Base-by-base conservation (phyloP, 805 yeast genomes). In the Tetrapisispora arboricola region DNA sequence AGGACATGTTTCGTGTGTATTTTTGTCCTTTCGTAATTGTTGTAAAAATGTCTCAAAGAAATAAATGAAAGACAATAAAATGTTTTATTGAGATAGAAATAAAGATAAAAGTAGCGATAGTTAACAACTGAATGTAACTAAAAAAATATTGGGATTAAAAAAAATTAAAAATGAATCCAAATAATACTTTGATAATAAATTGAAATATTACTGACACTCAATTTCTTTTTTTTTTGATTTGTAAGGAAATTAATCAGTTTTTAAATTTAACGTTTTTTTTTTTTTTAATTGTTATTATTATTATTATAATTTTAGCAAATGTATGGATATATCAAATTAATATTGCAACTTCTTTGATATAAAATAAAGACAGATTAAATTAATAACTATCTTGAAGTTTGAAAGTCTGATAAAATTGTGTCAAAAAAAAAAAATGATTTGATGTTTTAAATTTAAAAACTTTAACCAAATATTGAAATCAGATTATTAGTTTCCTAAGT, bases 341-440 rank as follows among this genome's bases (percentile, higher is more conserved):
- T 39, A 17, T 29, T 25, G 27, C 13, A 24, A 8, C 11, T 24
- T 24, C 11, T 24, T 24, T 24, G 26, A 8, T 26, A 11, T 8
- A 13, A 11, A 26, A 26, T 35, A 40, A 48, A 52, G 60, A 55
- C 58, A 54, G 53, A 57, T 54, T 57, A 57, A 57, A 49, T 47
- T 46, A 57, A 57, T 57, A 57, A 57, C 60, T 57, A 51, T 49
- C 62, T 51, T 46, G 43, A 44, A 32, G 15, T 29, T 40, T 34
- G 25, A 30, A 24, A 24, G 22, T 34, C 17, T 21, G 12, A 7
- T 21, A 16, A 18, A 21, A 8, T 3, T 21, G 8, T 2, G 26
- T 32, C 27, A 25, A 25, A 25, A 4, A 25, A 25, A 15, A 35
- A 19, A 35, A 25, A 34, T 21, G 21, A 32, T 32, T 21, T 28